A percentile compares a stretch with the other conserved stretches of the same genome.
Conservation (phyloP, 345 rosid species). For the Salix dunnii region DNA sequence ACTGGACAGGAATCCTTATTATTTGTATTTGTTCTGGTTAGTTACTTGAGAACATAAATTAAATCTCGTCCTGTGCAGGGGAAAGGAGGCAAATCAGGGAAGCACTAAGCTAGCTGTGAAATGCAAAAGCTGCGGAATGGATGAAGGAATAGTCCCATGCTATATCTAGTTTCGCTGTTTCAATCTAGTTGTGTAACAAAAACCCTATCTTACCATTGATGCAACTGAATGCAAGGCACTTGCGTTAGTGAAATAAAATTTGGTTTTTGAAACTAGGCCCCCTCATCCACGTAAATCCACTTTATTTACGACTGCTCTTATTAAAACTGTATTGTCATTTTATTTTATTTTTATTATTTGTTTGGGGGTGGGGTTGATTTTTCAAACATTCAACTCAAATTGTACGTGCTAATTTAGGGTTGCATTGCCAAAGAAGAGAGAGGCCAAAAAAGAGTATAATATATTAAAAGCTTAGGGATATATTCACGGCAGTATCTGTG, state of each 20-base stretch:
- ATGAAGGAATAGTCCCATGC: not conserved
- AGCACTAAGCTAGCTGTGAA: not conserved
- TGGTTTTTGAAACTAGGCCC: not conserved
- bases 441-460: too few relatives aligned
- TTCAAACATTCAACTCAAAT: too few relatives aligned
- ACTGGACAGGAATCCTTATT: not conserved
- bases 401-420: too few relatives aligned
- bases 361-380: too few relatives aligned
- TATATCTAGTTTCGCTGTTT: not conserved
- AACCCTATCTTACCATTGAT: not conserved
- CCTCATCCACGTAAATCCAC: not conserved
- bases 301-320: not conserved
- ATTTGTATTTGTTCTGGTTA: not conserved
- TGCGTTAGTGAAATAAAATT: slow-evolving; percentile 4
- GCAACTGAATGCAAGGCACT: not conserved
- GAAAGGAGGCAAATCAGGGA: slow-evolving; percentile 23
- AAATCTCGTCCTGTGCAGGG: not conserved
- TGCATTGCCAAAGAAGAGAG: too few relatives aligned
- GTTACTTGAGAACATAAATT: not conserved
- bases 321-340: too few relatives aligned
- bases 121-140: not conserved
- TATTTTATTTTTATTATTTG: too few relatives aligned
- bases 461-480: too few relatives aligned
- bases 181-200: not conserved
- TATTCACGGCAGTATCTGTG: too few relatives aligned